Evolutionary conservation across 352 stramenopile species (phyloP).

Genomic region (Phytophthora macrochlamydospora): DNA sequence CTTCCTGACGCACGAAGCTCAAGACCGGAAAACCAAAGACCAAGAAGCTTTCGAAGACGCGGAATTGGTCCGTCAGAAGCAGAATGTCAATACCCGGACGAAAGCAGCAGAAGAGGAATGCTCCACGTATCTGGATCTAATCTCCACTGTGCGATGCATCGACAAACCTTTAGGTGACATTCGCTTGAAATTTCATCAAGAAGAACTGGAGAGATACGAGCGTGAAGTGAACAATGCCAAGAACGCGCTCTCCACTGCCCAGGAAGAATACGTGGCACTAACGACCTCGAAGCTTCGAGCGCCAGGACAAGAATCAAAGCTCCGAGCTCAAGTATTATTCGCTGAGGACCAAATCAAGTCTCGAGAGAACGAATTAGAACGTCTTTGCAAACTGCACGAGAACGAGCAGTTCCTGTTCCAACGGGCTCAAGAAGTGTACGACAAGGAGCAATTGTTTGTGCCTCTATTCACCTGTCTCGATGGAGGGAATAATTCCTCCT

Average conservation of each 20-base stretch:
- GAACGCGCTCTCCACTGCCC: conserved; percentile 43
- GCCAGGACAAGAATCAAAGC: conserved; percentile 52
- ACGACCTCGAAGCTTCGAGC: conserved; percentile 54
- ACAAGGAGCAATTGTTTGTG: conserved; percentile 70
- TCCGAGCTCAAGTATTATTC: conserved; percentile 72
- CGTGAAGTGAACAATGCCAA: conserved; percentile 55
- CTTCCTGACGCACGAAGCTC: conserved; percentile 66
- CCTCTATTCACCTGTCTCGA: conserved; percentile 61
- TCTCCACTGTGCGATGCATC: conserved; percentile 43
- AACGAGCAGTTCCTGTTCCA: conserved; percentile 79
- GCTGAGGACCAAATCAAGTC: conserved; percentile 75
- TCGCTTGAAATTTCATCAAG: conserved; percentile 66
- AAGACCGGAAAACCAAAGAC: conserved; percentile 61
- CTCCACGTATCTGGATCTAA: conserved; percentile 33
- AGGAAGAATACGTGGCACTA: conserved; percentile 74
- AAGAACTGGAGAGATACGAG: conserved; percentile 54
- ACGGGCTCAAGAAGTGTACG: conserved; percentile 56
- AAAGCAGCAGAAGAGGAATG: conserved; percentile 45
- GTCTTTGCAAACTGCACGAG: conserved; percentile 53
- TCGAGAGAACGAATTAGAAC: conserved; percentile 63
- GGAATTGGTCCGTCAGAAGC: conserved; percentile 49
- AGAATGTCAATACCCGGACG: conserved; percentile 52
- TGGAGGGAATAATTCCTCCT: not conserved
- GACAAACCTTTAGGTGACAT: conserved; percentile 56
- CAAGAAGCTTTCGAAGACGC: conserved; percentile 64